phyloP scores from a whole-genome alignment of 768 basidiomycete species.

The Trametes elegans region DNA sequence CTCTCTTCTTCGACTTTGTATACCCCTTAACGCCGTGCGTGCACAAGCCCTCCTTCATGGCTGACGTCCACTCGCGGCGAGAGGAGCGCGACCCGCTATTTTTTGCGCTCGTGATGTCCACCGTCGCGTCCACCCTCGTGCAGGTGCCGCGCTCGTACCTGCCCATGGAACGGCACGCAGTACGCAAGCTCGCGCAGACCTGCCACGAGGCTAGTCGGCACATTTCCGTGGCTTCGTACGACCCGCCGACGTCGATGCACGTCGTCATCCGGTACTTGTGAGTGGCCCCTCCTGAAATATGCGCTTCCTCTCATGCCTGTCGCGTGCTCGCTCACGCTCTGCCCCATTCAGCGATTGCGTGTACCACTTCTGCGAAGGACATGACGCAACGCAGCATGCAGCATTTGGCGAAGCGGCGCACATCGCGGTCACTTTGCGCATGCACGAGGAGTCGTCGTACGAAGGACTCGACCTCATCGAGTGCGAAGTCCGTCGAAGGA shows the following conservation, averaged over 20 bases:
- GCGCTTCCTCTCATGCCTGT: slow-evolving; percentile 1
- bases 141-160: slow-evolving; percentile 88
- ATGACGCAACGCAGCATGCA: slow-evolving; percentile 84
- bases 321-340: slow-evolving; percentile 1
- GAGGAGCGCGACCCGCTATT: slow-evolving; percentile 90
- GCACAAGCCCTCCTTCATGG: slow-evolving; percentile 89
- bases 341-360: slow-evolving; percentile 61
- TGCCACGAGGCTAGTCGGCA: slow-evolving; percentile 83
- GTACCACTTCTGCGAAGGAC: slow-evolving; percentile 88
- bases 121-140: slow-evolving; percentile 82
- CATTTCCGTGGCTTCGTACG: slow-evolving; percentile 76
- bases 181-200: slow-evolving; percentile 80
- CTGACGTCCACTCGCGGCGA: slow-evolving; percentile 74
- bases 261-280: slow-evolving; percentile 89
- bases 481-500: slow-evolving; percentile 80
- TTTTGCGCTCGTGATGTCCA: slow-evolving; percentile 88
- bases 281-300: slow-evolving; percentile 33
- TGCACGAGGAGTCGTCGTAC: slow-evolving; percentile 86
- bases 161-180: slow-evolving; percentile 80
- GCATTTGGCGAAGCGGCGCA: slow-evolving; percentile 86
- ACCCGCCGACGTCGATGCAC: slow-evolving; percentile 80
- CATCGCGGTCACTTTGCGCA: slow-evolving; percentile 75
- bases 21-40: slow-evolving; percentile 89
- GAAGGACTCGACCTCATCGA: slow-evolving; percentile 83
- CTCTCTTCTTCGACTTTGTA: slow-evolving; percentile 92